These are phyloP conservation scores for Arthrobotrys pseudoclavata DNA, from an alignment of 2,329 filamentous ascomycete species.

Conservation along the genomic window DNA sequence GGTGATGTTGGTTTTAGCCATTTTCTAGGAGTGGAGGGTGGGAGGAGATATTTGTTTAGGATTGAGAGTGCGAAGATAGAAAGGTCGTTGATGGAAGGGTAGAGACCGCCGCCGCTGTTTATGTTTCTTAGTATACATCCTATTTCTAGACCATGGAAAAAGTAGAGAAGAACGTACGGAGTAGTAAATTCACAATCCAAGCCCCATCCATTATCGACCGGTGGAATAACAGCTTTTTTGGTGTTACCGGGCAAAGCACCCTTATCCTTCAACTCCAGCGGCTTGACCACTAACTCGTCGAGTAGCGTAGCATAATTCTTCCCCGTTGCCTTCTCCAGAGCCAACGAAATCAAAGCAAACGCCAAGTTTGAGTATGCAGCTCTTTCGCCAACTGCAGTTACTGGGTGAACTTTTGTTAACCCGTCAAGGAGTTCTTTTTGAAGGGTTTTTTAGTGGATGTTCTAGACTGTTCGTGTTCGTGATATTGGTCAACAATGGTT, in stretches of 20 bases:
- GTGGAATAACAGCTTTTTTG: conserved; percentile 55
- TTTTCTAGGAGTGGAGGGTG: conserved; percentile 41
- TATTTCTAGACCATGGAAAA: not conserved
- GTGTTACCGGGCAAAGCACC: conserved; percentile 52
- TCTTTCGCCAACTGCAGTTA: conserved; percentile 64
- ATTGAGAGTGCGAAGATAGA: conserved; percentile 45
- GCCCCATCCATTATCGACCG: conserved; percentile 53
- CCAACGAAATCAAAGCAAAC: conserved; percentile 66
- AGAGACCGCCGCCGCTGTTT: conserved; percentile 54
- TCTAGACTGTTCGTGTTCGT: not conserved
- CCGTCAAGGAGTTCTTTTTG: conserved; percentile 65
- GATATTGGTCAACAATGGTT: too few relatives aligned
- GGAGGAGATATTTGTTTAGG: conserved; percentile 37
- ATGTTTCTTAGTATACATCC: not conserved
- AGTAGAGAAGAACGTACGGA: conserved; percentile 36
- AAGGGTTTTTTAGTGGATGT: not conserved
- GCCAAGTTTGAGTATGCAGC: conserved; percentile 68
- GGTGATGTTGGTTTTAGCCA: conserved; percentile 58
- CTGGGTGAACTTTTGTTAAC: conserved; percentile 64
- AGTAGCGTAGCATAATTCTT: conserved; percentile 63
- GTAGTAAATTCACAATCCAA: conserved; percentile 34
- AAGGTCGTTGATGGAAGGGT: conserved; percentile 59
- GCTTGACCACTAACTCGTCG: conserved; percentile 62
- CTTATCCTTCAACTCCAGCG: conserved; percentile 63
- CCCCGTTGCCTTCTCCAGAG: conserved; percentile 63